A percentile compares a stretch with the other conserved stretches of the same genome.
Evolutionary conservation across 2,329 filamentous ascomycete genomes (phyloP).

Genomic region (Talaromyces marneffei): DNA sequence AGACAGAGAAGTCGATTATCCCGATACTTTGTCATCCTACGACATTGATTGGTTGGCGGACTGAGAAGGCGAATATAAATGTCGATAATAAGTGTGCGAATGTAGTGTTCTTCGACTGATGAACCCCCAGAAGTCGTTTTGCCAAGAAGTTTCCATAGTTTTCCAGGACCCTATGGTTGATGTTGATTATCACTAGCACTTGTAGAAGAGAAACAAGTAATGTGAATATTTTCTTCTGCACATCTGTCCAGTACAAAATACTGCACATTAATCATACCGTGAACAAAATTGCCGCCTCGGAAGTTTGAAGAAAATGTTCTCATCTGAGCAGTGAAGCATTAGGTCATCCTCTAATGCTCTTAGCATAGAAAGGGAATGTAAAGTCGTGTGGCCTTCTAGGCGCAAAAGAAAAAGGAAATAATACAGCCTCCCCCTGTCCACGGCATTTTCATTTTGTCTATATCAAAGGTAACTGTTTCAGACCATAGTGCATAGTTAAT

Average conservation of each 20-base stretch:
- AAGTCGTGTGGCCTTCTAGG: not conserved
- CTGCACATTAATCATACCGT: not conserved
- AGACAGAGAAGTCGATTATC: no score
- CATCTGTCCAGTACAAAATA: not conserved
- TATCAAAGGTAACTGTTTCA: no score
- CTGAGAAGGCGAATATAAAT: not conserved
- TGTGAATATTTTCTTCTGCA: not conserved
- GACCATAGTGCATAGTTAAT: no score
- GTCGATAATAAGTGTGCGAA: not conserved
- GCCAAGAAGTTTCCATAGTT: not conserved
- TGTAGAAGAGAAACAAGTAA: not conserved
- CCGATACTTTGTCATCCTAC: not conserved
- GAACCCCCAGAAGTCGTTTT: not conserved
- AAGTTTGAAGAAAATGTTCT: not conserved
- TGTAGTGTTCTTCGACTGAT: not conserved
- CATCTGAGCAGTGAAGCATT: not conserved
- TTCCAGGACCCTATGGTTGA: not conserved
- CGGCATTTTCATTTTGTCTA: no score
- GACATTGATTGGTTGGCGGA: not conserved
- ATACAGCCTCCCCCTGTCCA: no score
- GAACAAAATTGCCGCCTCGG: not conserved
- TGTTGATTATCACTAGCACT: not conserved
- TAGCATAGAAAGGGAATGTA: not conserved
- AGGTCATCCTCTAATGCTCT: not conserved
- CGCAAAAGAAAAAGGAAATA: not conserved